Base-by-base conservation (phyloP, 192 early-diverging fungal species). In the Gonapodya prolifera region DNA sequence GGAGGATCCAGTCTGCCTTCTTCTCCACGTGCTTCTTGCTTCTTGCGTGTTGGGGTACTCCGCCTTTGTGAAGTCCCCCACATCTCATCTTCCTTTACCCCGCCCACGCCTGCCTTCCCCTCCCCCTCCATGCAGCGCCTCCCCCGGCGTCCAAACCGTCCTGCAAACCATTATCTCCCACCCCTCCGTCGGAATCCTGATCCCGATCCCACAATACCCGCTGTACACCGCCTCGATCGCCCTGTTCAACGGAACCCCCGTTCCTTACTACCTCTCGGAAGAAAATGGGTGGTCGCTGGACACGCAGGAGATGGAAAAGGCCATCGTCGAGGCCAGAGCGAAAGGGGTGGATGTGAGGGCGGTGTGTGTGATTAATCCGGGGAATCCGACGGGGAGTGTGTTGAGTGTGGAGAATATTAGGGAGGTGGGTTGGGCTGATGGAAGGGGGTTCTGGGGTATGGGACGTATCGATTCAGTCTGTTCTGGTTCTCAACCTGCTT, bases 181-280 rank as follows among this genome's bases (percentile, higher is more conserved):
- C 82, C 78, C 80, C 34, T 86, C 92, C 32, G 91, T 95, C 45
- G 97, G 97, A 34, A 93, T 99, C 81, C 95, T 99, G 96, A 98
- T 98, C 79, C 97, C 97, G 30, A 96, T 99, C 75, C 97, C 97
- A 35, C 97, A 99, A 81, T 99, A 99, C 80, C 97, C 97, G 73
- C 90, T 99, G 33, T 99, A 99, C 87, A 93, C 94, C 13, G 97
- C 96, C 33, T 92, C 94, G 0, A 86, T 99, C 70, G 88, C 93
- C 0, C 87, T 96, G 29, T 88, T 93, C 79, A 86, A 93, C 78
- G 95, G 93, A n/a, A 86, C 89, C 2, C 89, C 91, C 33, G 94
- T 98, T 1, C 95, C 92, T 30, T 99, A 99, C 84, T 96, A 93
- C 76, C 82, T 99, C 71, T 88, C 96, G 82, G 97, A 99, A 82